A percentile compares a stretch with the other conserved stretches of the same genome.
Conservation (phyloP, 148 eudicot species). For the Fagopyrum homotropicum region DNA sequence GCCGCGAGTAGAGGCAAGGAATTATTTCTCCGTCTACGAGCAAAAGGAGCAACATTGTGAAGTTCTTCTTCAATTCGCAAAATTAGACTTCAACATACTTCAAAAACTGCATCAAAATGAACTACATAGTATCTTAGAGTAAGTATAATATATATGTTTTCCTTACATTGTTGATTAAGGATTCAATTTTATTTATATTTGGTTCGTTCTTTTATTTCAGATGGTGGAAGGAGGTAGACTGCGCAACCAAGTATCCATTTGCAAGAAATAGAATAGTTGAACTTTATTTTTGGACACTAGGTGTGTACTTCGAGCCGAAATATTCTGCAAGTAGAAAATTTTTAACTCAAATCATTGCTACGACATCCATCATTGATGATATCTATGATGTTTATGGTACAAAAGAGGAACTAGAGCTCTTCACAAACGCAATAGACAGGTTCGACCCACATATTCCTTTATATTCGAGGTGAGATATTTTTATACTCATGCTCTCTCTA, state of each 20-base stretch:
- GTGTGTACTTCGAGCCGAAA: neutral
- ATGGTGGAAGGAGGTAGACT: conserved; percentile 26
- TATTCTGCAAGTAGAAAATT: conserved; percentile 1
- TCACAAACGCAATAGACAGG: conserved; percentile 6
- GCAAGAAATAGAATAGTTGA: conserved; percentile 11
- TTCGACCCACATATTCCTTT: neutral
- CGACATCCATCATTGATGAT: conserved; percentile 10
- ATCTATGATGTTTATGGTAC: conserved; percentile 14
- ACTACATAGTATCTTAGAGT: conserved; percentile 19
- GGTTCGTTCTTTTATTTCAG: neutral
- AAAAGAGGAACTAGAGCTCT: neutral
- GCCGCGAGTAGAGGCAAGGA: conserved; percentile 7
- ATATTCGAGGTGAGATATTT: neutral
- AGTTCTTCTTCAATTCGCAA: conserved; percentile 8
- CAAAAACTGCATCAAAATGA: conserved; percentile 5
- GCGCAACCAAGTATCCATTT: conserved; percentile 10
- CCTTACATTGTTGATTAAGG: neutral
- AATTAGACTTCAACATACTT: conserved; percentile 14
- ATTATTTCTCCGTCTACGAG: neutral
- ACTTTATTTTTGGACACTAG: conserved; percentile 15
- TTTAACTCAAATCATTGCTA: conserved; percentile 2
- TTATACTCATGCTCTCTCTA: neutral
- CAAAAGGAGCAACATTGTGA: neutral
- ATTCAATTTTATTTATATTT: neutral
- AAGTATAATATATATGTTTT: neutral